phyloP scores from a whole-genome alignment of 805 yeast species.

The Priceomyces melissophilus region DNA sequence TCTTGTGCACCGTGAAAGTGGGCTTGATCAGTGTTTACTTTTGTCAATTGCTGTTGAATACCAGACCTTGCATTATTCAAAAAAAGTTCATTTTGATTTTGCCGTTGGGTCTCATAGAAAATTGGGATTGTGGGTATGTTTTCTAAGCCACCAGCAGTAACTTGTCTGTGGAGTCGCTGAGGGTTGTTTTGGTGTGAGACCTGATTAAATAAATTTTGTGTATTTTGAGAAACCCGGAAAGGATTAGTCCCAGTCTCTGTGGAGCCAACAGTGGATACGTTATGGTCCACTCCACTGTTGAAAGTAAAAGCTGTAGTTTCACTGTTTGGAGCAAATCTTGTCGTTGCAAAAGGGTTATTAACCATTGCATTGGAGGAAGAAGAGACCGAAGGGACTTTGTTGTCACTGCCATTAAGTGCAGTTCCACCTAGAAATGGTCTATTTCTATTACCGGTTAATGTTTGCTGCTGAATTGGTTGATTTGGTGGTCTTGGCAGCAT shows the following conservation, averaged over 20 bases:
- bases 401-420: constrained; percentile 3
- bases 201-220: constrained; percentile 28
- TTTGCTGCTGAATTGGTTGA: constrained; percentile 27
- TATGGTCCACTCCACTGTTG: constrained; percentile 8
- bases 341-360: constrained; percentile 44
- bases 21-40: constrained; percentile 3
- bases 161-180: constrained; percentile 32
- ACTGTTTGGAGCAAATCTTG: constrained; percentile 31
- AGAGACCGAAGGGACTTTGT: constrained; percentile 12
- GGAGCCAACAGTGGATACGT: constrained; percentile 19
- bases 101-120: constrained; percentile 61
- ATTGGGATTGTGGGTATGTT: constrained; percentile 62
- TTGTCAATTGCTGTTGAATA: constrained; percentile 23
- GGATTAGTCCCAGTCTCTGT: constrained; percentile 60
- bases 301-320: constrained; percentile 31
- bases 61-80: constrained; percentile 35
- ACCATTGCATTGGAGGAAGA: background rate
- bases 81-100: constrained; percentile 33
- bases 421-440: too few relatives aligned
- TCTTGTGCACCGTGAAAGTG: constrained; percentile 8
- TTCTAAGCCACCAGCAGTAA: constrained; percentile 75
- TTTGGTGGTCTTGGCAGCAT: constrained; percentile 21
- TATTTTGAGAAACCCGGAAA: constrained; percentile 44
- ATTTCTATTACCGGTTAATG: background rate
- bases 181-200: constrained; percentile 32